These are phyloP conservation scores for Colletotrichum australisinense DNA, from an alignment of 2,329 filamentous ascomycete species.

Conservation along the genomic window DNA sequence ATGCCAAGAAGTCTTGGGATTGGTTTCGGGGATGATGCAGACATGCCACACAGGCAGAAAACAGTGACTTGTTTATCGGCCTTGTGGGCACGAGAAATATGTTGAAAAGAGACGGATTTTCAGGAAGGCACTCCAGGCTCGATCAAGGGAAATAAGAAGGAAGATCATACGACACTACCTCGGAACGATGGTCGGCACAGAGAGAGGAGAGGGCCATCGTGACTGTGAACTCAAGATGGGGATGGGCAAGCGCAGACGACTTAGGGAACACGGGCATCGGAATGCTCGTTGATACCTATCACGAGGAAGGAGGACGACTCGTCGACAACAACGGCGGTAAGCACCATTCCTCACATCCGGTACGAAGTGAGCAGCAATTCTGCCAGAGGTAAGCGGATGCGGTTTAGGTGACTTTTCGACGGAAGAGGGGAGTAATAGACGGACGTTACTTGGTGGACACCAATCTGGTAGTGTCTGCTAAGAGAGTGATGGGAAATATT, in stretches of 20 bases:
- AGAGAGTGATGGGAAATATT: background rate
- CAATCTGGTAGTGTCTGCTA: background rate
- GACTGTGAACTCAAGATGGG: background rate
- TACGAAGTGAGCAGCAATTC: background rate
- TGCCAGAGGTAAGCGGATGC: background rate
- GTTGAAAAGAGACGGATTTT: background rate
- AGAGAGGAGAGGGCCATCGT: background rate
- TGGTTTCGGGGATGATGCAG: background rate
- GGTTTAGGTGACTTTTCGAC: background rate
- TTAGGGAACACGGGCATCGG: background rate
- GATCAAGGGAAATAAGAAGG: too few species aligned
- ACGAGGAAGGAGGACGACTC: background rate
- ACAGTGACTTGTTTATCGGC: background rate
- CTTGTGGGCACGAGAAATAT: background rate
- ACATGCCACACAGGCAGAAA: background rate
- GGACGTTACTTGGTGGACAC: background rate
- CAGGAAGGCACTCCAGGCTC: background rate
- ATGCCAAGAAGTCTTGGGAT: background rate
- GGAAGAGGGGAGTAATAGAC: background rate
- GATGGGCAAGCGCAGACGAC: background rate
- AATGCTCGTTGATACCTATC: background rate
- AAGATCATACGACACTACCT: background rate
- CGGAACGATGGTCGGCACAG: background rate
- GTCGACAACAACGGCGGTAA: background rate
- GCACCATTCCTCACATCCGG: too few species aligned